Conservation (phyloP, 345 rosid species). For the Brassica cretica region DNA sequence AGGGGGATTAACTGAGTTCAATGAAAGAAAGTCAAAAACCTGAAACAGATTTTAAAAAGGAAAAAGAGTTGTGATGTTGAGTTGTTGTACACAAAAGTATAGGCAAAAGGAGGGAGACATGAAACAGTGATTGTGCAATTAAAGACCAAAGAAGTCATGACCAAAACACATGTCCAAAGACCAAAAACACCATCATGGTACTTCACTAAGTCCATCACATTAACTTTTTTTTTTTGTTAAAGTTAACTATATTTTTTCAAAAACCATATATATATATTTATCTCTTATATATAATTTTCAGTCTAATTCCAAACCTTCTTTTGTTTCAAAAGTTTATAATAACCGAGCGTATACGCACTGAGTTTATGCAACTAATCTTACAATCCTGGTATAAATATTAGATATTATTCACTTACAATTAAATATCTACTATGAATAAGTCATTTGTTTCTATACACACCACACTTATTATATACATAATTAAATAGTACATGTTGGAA, state of each 20-base stretch:
- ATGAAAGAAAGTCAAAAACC: constrained; percentile 33
- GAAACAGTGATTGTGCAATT: constrained; percentile 38
- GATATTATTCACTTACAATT: constrained; percentile 1
- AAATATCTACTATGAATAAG: constrained; percentile 3
- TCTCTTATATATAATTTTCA: not conserved
- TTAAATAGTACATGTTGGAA: constrained; percentile 29
- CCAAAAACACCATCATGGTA: constrained; percentile 37
- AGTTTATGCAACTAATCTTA: not conserved
- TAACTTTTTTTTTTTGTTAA: not conserved
- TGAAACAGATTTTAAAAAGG: constrained; percentile 1
- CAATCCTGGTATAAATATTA: constrained; percentile 5
- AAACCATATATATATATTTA: not conserved
- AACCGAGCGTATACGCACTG: not conserved
- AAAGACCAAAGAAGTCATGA: constrained; percentile 41
- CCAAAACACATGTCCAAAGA: constrained; percentile 40
- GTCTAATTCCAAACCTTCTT: not conserved
- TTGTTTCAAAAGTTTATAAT: not conserved
- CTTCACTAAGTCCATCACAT: constrained; percentile 26
- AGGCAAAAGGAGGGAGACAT: constrained; percentile 45
- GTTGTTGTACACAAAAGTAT: constrained; percentile 37
- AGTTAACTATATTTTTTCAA: not conserved
- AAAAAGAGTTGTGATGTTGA: constrained; percentile 28
- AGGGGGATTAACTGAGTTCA: constrained; percentile 20
- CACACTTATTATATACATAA: constrained; percentile 8
- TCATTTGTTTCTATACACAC: constrained; percentile 24